Percentiles rank a stretch among this genome's conserved stretches.
These are phyloP conservation scores for Ustilago sp. DNA, from an alignment of 1,284 basidiomycete species.

Conservation along the genomic window DNA sequence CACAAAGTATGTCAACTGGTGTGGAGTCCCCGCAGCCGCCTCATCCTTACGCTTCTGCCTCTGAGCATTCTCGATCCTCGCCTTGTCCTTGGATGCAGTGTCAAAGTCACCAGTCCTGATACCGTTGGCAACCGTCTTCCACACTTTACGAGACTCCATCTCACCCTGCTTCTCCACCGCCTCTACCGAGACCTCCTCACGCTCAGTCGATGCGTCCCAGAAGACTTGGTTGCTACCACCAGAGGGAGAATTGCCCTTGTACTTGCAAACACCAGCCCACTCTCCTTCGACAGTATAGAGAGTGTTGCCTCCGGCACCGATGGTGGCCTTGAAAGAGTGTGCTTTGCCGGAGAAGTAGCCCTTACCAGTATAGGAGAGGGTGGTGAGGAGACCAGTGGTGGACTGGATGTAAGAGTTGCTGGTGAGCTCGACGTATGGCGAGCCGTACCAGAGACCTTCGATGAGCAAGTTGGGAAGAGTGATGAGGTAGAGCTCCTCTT, in stretches of 20 bases:
- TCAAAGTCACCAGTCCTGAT: constrained; percentile 93
- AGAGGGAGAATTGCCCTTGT: constrained; percentile 57
- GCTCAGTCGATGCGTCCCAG: constrained; percentile 72
- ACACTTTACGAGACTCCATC: constrained; percentile 88
- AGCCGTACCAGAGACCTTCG: constrained; percentile 71
- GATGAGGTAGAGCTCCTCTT: constrained; percentile 79
- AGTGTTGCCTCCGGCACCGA: constrained; percentile 73
- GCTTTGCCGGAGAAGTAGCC: constrained; percentile 92
- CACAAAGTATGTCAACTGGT: constrained; percentile 73
- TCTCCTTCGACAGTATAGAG: constrained; percentile 82
- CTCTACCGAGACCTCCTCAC: constrained; percentile 79
- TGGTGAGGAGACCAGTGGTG: constrained; percentile 78
- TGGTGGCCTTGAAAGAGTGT: constrained; percentile 88
- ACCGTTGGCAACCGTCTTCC: constrained; percentile 88
- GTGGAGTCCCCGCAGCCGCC: constrained; percentile 77
- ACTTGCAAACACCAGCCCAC: constrained; percentile 81
- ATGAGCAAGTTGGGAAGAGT: constrained; percentile 77
- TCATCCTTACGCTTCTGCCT: constrained; percentile 89
- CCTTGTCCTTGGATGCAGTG: constrained; percentile 88
- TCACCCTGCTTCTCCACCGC: constrained; percentile 78
- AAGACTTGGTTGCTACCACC: constrained; percentile 70
- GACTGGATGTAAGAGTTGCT: constrained; percentile 87
- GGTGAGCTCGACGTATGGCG: constrained; percentile 87
- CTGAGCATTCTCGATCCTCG: constrained; percentile 94
- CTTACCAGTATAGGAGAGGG: constrained; percentile 86